phyloP scores from a whole-genome alignment of 2,329 filamentous ascomycete genomes.

The Neoscytalidium dimidiatum region DNA sequence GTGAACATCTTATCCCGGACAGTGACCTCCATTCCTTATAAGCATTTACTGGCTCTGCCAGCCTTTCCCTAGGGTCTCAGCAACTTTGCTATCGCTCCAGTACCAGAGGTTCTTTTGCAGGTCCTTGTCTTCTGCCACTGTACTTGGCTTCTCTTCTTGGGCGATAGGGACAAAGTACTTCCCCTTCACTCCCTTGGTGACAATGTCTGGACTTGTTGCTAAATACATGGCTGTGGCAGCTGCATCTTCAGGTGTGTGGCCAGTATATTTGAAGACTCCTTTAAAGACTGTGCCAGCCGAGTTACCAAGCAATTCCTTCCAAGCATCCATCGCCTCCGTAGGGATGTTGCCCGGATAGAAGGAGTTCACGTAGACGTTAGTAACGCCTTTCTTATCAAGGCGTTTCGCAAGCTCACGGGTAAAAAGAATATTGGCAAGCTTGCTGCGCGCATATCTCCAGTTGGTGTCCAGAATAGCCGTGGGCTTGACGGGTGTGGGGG shows the following conservation, averaged over 20 bases:
- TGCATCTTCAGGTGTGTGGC: conserved; percentile 31
- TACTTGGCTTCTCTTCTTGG: conserved; percentile 28
- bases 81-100: conserved; percentile 28
- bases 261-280: conserved; percentile 25
- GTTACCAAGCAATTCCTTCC: conserved; percentile 31
- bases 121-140: conserved; percentile 31
- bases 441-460: conserved; percentile 37
- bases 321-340: conserved; percentile 33
- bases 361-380: conserved; percentile 33
- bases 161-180: conserved; percentile 43
- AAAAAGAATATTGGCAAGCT: conserved; percentile 38
- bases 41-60: conserved; percentile 17
- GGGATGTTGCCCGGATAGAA: conserved; percentile 38
- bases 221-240: conserved; percentile 36
- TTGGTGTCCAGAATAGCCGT: conserved; percentile 26
- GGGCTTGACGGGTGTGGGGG: conserved; percentile 26
- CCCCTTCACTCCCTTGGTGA: conserved; percentile 27
- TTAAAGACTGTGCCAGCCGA: conserved; percentile 27
- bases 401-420: conserved; percentile 30
- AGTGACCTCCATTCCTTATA: not conserved
- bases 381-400: conserved; percentile 25
- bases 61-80: conserved; percentile 17
- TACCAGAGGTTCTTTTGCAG: conserved; percentile 37
- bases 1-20: no score
- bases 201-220: conserved; percentile 29